These are phyloP conservation scores for Microdochium paspali DNA, from an alignment of 2,329 filamentous ascomycete species.

Conservation along the genomic window DNA sequence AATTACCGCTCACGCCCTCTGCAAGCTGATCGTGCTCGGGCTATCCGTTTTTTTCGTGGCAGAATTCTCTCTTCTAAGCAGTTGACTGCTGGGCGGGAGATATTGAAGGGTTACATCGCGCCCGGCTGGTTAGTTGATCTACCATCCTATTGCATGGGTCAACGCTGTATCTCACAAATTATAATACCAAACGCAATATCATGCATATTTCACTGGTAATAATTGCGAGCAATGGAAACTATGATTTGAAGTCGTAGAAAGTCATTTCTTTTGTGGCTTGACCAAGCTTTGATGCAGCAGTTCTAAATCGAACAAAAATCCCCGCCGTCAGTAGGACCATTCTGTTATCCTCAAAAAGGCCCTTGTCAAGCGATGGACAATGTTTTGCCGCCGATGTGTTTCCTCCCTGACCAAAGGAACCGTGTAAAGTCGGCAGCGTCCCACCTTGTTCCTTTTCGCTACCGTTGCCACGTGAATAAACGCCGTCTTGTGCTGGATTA, in stretches of 20 bases:
- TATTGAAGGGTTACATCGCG: too few species aligned
- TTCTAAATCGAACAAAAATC: background rate
- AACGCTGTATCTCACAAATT: too few species aligned
- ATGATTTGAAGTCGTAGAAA: background rate
- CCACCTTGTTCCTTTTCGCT: background rate
- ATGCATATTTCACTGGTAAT: background rate
- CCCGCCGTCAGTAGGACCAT: too few species aligned
- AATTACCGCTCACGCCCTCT: too few species aligned
- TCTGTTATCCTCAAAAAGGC: too few species aligned
- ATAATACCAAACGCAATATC: too few species aligned
- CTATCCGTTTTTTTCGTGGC: too few species aligned
- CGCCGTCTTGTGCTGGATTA: background rate
- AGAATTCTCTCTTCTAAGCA: too few species aligned
- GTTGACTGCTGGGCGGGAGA: too few species aligned
- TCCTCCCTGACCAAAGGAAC: background rate
- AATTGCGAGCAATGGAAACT: background rate
- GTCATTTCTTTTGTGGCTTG: background rate
- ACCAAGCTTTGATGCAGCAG: background rate
- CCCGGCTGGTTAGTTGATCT: too few species aligned
- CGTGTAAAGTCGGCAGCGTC: background rate
- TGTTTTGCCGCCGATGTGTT: background rate
- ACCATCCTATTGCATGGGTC: too few species aligned
- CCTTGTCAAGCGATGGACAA: background rate
- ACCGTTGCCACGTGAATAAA: background rate
- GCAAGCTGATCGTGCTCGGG: too few species aligned